Evolutionary conservation across 768 basidiomycete genomes (phyloP).

Genomic region (Porphyrellus cyaneotinctus): DNA sequence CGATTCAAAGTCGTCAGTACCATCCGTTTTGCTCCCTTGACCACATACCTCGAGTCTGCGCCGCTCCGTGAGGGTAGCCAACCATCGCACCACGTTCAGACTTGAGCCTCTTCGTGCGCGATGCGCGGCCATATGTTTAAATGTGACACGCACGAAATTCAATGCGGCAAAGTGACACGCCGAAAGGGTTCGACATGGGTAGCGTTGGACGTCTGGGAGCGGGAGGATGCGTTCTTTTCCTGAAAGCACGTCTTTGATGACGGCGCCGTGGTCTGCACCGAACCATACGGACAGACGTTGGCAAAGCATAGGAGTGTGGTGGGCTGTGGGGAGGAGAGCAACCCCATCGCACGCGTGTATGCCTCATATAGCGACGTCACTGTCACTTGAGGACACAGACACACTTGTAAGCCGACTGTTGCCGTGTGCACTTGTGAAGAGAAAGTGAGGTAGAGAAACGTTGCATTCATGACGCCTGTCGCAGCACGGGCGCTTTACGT

Average conservation of each 20-base stretch:
- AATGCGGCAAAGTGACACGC: slow-evolving; percentile 61
- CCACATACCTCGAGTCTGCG: slow-evolving; percentile 20
- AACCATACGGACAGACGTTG: slow-evolving; percentile 15
- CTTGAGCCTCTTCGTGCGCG: not conserved
- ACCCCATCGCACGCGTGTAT: not conserved
- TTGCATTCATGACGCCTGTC: slow-evolving; percentile 15
- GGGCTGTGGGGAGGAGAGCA: not conserved
- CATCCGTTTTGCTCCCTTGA: not conserved
- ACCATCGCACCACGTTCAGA: slow-evolving; percentile 6
- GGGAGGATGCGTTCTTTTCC: slow-evolving; percentile 42
- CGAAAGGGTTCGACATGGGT: slow-evolving; percentile 35
- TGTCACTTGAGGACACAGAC: slow-evolving; percentile 5
- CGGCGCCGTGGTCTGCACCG: slow-evolving; percentile 1
- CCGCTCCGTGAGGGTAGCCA: slow-evolving; percentile 12
- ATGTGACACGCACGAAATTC: slow-evolving; percentile 54
- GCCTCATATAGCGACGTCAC: slow-evolving; percentile 16
- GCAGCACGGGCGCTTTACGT: slow-evolving; percentile 4
- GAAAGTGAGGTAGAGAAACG: slow-evolving; percentile 3
- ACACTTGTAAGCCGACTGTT: not conserved
- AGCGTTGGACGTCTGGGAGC: slow-evolving; percentile 45
- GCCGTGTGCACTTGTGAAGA: slow-evolving; percentile 10
- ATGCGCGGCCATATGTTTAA: slow-evolving; percentile 23
- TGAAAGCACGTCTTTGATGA: slow-evolving; percentile 21
- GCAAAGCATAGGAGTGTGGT: slow-evolving; percentile 12
- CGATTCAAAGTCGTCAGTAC: slow-evolving; percentile 2